Evolutionary conservation across 139 green algal species (phyloP).

Genomic region (Closterium sp.): DNA sequence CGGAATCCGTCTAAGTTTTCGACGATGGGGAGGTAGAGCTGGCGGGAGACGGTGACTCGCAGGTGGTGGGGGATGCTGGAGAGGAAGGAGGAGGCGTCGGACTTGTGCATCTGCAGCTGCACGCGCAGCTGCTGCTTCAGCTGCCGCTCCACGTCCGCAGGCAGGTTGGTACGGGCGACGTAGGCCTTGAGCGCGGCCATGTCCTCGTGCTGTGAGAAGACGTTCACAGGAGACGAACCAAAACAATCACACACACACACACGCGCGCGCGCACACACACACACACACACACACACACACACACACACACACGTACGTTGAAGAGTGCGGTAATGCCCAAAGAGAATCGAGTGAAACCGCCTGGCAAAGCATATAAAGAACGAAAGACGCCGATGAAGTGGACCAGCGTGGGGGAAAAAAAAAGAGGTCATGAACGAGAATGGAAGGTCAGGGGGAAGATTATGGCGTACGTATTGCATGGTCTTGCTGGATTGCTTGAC

Average conservation of each 20-base stretch:
- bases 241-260: too few relatives aligned
- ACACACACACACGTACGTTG: too few relatives aligned
- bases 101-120: slow-evolving; percentile 4
- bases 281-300: too few relatives aligned
- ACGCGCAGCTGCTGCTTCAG: slow-evolving; percentile 8
- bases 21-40: slow-evolving; percentile 12
- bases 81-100: not conserved
- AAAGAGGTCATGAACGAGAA: not conserved
- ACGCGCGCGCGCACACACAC: too few relatives aligned
- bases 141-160: not conserved
- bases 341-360: too few relatives aligned
- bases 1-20: not conserved
- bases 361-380: too few relatives aligned
- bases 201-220: slow-evolving; percentile 12
- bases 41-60: slow-evolving; percentile 6
- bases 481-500: slow-evolving; percentile 13
- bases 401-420: not conserved
- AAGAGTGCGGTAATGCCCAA: too few relatives aligned
- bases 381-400: not conserved
- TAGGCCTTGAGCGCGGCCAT: not conserved
- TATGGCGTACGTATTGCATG: not conserved
- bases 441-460: not conserved
- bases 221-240: too few relatives aligned
- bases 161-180: not conserved
- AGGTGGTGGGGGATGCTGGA: slow-evolving; percentile 2